phyloP scores from a whole-genome alignment of 495 filamentous ascomycete genomes.

The Aspergillus ostianus region DNA sequence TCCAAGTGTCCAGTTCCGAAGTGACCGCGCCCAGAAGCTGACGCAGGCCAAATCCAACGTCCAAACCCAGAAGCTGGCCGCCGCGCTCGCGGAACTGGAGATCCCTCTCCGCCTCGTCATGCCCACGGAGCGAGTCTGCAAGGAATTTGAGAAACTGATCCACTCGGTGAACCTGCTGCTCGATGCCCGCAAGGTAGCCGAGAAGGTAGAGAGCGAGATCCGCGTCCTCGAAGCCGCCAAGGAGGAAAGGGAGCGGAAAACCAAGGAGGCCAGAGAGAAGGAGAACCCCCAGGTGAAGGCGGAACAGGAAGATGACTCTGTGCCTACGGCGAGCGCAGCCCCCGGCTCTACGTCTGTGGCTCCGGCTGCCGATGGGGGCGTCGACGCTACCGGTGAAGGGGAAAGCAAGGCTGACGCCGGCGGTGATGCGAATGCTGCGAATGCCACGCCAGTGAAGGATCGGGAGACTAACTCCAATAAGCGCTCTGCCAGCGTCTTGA shows the following conservation, averaged over 20 bases:
- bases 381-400: constrained; percentile 1
- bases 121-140: constrained; percentile 78
- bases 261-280: constrained; percentile 24
- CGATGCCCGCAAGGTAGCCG: constrained; percentile 76
- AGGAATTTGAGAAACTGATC: constrained; percentile 79
- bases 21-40: constrained; percentile 78
- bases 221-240: constrained; percentile 63
- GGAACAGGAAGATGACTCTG: constrained; percentile 33
- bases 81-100: constrained; percentile 74
- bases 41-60: constrained; percentile 79
- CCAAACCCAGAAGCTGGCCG: constrained; percentile 76
- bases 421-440: background rate
- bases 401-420: background rate
- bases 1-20: constrained; percentile 71
- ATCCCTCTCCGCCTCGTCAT: constrained; percentile 76
- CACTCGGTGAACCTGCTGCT: constrained; percentile 69
- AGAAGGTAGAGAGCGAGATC: constrained; percentile 85
- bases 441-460: constrained; percentile 13
- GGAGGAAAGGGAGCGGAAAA: constrained; percentile 57
- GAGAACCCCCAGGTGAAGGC: constrained; percentile 38
- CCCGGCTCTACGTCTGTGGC: constrained; percentile 10
- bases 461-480: constrained; percentile 52
- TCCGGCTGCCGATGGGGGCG: constrained; percentile 10
- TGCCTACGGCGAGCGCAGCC: constrained; percentile 18
- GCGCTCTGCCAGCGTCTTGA: constrained; percentile 74